phyloP scores from a whole-genome alignment of 2,329 filamentous ascomycete species.

The Zymoseptoria passerinii region DNA sequence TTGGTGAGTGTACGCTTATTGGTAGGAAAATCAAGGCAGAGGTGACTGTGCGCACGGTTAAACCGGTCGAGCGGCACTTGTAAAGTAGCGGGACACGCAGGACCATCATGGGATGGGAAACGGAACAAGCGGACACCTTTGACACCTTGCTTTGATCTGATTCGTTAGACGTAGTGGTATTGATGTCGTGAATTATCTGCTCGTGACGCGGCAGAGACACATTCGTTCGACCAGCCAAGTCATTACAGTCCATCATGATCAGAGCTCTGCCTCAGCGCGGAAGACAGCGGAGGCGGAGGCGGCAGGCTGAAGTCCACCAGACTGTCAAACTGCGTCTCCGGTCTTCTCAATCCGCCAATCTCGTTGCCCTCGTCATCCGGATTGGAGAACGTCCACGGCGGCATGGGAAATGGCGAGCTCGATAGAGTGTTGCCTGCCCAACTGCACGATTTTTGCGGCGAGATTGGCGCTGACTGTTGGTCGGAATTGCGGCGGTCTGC shows the following conservation, averaged over 20 bases:
- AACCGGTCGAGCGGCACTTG: not conserved
- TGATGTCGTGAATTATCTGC: not conserved
- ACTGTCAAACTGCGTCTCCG: slow-evolving; percentile 3
- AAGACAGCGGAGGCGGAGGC: slow-evolving; percentile 6
- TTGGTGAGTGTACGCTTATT: not conserved
- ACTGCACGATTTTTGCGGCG: not conserved
- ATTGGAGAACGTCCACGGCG: slow-evolving; percentile 1
- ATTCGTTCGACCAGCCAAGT: not conserved
- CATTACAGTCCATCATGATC: not conserved
- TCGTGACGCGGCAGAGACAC: too few relatives aligned
- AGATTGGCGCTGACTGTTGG: not conserved
- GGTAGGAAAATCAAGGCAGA: not conserved
- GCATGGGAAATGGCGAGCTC: slow-evolving; percentile 12
- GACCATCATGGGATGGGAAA: not conserved
- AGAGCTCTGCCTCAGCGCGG: not conserved
- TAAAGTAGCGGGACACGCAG: not conserved
- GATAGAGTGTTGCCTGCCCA: slow-evolving; percentile 3
- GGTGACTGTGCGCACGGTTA: not conserved
- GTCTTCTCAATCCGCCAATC: not conserved
- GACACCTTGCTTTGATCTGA: not conserved
- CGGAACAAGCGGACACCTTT: not conserved
- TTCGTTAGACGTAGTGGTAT: not conserved
- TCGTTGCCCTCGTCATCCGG: not conserved
- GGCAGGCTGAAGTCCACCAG: slow-evolving; percentile 8
- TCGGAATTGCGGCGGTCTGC: slow-evolving; percentile 2